Base-by-base conservation (phyloP, 2,329 filamentous ascomycete species). In the Calonectria pteridis region DNA sequence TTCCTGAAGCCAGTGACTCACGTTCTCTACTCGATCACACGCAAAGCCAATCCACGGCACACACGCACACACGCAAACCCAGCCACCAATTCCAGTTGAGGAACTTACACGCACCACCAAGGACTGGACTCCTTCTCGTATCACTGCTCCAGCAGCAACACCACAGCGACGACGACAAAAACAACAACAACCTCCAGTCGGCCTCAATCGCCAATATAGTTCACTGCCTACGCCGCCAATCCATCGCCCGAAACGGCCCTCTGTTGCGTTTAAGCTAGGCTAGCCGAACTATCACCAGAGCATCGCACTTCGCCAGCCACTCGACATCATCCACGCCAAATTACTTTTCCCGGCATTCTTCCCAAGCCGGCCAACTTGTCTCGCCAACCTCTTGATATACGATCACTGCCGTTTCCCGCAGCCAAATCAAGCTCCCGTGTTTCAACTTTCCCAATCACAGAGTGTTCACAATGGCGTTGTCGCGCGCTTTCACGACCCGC, bases 401-500 rank as follows among this genome's bases (percentile, higher is more conserved):
- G 46, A 62, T 68, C 55, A 55, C 46, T 49, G 55, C 70, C 43
- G 51, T 51, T n/a, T 16, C 37, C 31, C 50, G 28, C 35, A 51
- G 51, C 33, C 40, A 46, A 37, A 46, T 64, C 50, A 50, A 58
- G 53, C 55, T 43, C 43, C 55, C 31, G 43, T 33, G 28, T 37
- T 49, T 55, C 73, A 72, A 64, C 67, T 46, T 62, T 53, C 66
- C 43, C 28, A 29, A 37, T 37, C 65, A 76, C 77, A 75, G 72
- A 75, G 73, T 67, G 50, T 29, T 70, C 78, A 81, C 64, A 74
- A 89, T 88, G 82, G 89, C 88, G 78, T 86, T 96, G 78, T 89
- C 92, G 67, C 90, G 94, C 82, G 93, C 93, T 73, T 94, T 96
- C 83, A 93, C 91, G 46, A 94, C 92, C 78, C 91, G 91, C 84